Base-by-base conservation (phyloP, 1,284 basidiomycete species). In the Ustilago curta region DNA sequence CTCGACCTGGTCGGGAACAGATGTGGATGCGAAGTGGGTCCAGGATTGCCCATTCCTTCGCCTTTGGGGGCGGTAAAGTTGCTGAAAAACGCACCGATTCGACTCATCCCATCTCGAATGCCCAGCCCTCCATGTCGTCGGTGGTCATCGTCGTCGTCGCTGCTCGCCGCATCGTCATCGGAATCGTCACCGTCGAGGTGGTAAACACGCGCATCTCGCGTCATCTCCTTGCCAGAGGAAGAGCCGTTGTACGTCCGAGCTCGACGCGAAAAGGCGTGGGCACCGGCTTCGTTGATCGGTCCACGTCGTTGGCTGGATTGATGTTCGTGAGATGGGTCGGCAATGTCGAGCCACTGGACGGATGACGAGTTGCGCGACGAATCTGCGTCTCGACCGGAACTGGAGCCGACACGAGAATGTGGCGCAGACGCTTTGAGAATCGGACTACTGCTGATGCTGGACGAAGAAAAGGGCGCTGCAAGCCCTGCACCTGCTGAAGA, bases 261-360 rank as follows among this genome's bases (percentile, higher is more conserved):
- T 3, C 68, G 57, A 12, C 59, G 58, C 12, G 62, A 60, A 35
- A 70, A 70, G 11, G 68, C 68, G 0, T 60, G 48, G 11, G 68
- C 62, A 4, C 68, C 68, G 11, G 43, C 68, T 14, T 50, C 31
- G 29, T 61, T 70, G 59, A 70, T 70, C 25, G 61, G 71, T 16
- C 31, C 59, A 1, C 39, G 45, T 14, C 29, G 25, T n/a, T 16
- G 32, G 4, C 18, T 4, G 2, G 35, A 8, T 1, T 56, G 55
- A 18, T 53, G 66, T 8, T 69, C 69, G 44, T 76, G 61, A 1
- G 59, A 52, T 7, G 37, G 16, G 35, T 67, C 66, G 37, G 73
- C 68, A 39, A 78, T 70, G 39, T 78, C 76, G 19, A 76, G 63
- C 76, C 76, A 78, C 49, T 78, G 76, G 4, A 78, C 69, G 2